Base-by-base conservation (phyloP, 306 rosid genomes). In the Sindora glabra region DNA sequence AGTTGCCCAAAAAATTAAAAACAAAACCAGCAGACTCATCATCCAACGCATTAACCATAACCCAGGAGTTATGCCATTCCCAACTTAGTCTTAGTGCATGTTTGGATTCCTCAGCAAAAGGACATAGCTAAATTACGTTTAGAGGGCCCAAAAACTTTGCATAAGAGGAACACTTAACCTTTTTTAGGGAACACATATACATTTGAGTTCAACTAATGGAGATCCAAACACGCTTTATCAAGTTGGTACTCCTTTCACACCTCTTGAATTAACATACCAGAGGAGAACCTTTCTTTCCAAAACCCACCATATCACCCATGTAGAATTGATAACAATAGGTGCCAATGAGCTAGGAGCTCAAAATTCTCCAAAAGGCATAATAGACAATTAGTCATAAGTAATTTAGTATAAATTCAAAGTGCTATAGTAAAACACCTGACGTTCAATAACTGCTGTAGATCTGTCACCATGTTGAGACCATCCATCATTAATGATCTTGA, bases 401-500 rank as follows among this genome's bases (percentile, higher is more conserved):
- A 6, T n/a, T n/a, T n/a, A n/a, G n/a, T n/a, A n/a, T n/a, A n/a
- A n/a, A n/a, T n/a, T n/a, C n/a, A 67, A 44, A 37, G 22, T 39
- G 46, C 48, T 24, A 18, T 33, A 42, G 63, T 42, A 50, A 67
- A 74, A 45, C 24, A 90, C 95, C 85, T 81, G 95, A 42, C 76
- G 84, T 21, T 81, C 89, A 25, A 51, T 30, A 58, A 30, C 50
- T 68, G 32, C 59, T 61, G 60, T 85, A 74, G 82, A 57, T 42
- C 48, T 80, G 67, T 78, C 55, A 39, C 57, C 62, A 42, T 52
- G 86, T 45, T 76, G 84, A 38, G 17, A 56, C 99, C 99, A 94
- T 58, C 90, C 87, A 62, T 89, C 97, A 70, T 74, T 77, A 44
- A 94, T 86, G 64, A 89, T 72, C 57, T 81, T 94, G 58, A 81